These are phyloP conservation scores for Globisporangium parvum DNA, from an alignment of 352 stramenopile species.

Conservation along the genomic window DNA sequence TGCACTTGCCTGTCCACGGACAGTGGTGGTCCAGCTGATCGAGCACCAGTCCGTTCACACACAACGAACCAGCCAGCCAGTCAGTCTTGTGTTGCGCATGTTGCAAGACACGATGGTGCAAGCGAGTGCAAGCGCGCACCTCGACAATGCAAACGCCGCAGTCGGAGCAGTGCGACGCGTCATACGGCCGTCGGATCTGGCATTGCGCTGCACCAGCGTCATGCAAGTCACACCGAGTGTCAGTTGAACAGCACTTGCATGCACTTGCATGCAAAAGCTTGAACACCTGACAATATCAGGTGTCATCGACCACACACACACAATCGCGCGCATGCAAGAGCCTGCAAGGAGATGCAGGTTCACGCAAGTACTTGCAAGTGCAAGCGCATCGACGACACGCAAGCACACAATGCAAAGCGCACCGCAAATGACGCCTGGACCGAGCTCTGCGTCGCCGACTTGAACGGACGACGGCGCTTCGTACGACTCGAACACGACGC, in stretches of 20 bases:
- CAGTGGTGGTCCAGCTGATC: constrained; percentile 88
- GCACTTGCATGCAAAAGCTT: constrained; percentile 1
- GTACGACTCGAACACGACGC: constrained; percentile 53
- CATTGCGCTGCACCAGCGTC: constrained; percentile 46
- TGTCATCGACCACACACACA: background rate
- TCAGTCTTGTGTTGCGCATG: background rate
- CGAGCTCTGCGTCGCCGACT: constrained; percentile 22
- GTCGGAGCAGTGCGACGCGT: constrained; percentile 75
- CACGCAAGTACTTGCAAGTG: background rate
- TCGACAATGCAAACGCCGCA: constrained; percentile 67
- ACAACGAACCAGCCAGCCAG: too few relatives aligned
- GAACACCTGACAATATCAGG: background rate
- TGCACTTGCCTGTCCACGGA: constrained; percentile 90
- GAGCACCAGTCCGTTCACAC: constrained; percentile 2
- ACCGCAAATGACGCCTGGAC: constrained; percentile 68
- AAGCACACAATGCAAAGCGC: constrained; percentile 8
- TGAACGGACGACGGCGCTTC: constrained; percentile 20
- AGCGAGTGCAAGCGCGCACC: constrained; percentile 20
- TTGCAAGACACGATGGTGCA: too few relatives aligned
- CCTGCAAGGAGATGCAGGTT: background rate
- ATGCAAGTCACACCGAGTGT: too few relatives aligned
- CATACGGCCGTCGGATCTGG: constrained; percentile 56
- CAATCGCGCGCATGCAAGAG: too few relatives aligned
- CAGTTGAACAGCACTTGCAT: too few relatives aligned
- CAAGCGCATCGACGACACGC: background rate